phyloP scores from a whole-genome alignment of 2,329 filamentous ascomycete species.

The Apiospora pterosperma region DNA sequence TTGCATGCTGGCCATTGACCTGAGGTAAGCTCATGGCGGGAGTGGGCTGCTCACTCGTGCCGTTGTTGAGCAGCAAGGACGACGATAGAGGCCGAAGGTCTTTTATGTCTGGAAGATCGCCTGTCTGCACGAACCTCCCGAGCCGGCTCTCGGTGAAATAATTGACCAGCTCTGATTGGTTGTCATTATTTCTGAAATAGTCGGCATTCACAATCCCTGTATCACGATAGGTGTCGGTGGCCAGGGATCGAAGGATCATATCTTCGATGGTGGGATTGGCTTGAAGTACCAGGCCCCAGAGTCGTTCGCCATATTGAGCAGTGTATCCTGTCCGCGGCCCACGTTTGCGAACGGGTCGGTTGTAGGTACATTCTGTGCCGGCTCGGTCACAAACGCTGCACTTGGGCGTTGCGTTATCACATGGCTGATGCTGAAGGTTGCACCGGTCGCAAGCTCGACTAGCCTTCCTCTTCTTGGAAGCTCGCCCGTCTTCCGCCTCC shows the following conservation, averaged over 20 bases:
- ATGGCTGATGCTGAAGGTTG: conserved; percentile 22
- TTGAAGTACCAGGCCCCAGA: conserved; percentile 30
- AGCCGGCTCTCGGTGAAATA: conserved; percentile 29
- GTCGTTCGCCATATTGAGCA: conserved; percentile 30
- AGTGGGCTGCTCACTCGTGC: background rate
- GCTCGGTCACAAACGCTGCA: conserved; percentile 40
- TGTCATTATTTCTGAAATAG: conserved; percentile 29
- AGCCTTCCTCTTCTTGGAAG: conserved; percentile 5
- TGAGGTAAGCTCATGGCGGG: background rate
- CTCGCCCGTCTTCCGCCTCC: conserved; percentile 26
- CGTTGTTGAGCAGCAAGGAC: background rate
- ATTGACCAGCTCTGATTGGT: conserved; percentile 29
- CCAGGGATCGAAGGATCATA: conserved; percentile 25
- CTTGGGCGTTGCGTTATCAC: conserved; percentile 43
- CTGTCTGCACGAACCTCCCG: conserved; percentile 26
- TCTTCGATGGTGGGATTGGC: conserved; percentile 29
- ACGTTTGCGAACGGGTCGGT: conserved; percentile 30
- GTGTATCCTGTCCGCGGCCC: conserved; percentile 31
- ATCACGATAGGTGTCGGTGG: conserved; percentile 23
- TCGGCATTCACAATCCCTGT: conserved; percentile 27
- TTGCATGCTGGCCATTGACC: background rate
- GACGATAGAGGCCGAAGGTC: background rate
- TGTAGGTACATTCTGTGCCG: conserved; percentile 31
- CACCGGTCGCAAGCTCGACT: conserved; percentile 6
- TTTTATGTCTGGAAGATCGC: conserved; percentile 22